phyloP scores from a whole-genome alignment of 768 basidiomycete genomes.

The Kwoniella shandongensis region DNA sequence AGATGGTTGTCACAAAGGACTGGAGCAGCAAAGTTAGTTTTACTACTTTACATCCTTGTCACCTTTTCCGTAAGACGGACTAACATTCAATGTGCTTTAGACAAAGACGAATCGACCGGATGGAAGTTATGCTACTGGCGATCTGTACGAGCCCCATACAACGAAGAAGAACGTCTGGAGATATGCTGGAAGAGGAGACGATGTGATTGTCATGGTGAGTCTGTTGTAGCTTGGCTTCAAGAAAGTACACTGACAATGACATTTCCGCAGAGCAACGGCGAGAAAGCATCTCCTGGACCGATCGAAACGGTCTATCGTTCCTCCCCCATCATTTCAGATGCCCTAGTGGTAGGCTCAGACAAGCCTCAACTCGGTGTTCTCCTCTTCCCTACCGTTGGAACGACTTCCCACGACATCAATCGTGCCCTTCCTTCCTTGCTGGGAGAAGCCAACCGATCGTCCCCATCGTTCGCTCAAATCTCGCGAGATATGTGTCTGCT shows the following conservation, averaged over 20 bases:
- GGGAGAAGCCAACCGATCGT: conserved; percentile 35
- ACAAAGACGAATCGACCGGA: conserved; percentile 58
- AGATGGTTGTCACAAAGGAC: conserved; percentile 59
- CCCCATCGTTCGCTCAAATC: conserved; percentile 49
- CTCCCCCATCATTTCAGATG: conserved; percentile 57
- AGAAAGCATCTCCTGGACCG: conserved; percentile 62
- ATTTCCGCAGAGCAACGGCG: conserved; percentile 54
- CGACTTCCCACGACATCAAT: neutral
- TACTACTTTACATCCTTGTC: too few species aligned
- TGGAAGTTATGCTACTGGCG: conserved; percentile 61
- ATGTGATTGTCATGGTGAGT: conserved; percentile 57
- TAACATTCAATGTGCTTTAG: too few species aligned
- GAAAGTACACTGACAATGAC: neutral
- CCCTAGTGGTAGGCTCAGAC: conserved; percentile 60
- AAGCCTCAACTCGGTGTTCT: conserved; percentile 59
- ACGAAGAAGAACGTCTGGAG: conserved; percentile 55
- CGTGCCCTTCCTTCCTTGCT: neutral
- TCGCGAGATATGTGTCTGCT: conserved; percentile 44
- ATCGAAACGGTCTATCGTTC: conserved; percentile 60
- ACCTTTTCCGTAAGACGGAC: neutral
- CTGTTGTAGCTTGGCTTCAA: neutral
- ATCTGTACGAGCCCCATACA: conserved; percentile 60
- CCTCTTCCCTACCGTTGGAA: conserved; percentile 54
- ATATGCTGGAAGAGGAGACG: conserved; percentile 61
- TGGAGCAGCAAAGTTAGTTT: conserved; percentile 58